Evolutionary conservation across 768 basidiomycete genomes (phyloP), one percentile per base, ranked within the genome.

Genomic region (Agaricus blazei): DNA sequence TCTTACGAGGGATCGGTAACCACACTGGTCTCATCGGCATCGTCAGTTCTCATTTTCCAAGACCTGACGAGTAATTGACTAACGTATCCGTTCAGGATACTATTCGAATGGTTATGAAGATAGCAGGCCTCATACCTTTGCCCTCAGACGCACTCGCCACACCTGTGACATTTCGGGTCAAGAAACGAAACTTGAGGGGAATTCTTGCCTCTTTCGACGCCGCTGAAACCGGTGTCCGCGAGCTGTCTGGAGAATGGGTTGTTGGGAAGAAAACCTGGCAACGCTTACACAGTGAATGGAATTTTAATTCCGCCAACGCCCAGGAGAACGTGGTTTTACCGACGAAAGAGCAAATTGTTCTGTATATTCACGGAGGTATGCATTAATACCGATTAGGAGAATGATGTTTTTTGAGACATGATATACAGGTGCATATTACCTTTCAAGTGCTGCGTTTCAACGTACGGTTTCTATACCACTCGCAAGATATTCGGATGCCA

Each of bases 211-310:
- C 84, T 6, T 81, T 81, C 52, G 96, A 98, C 65, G 79, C 75
- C 4, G 65, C 75, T 15, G 96, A 99, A 69, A 77, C 77, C 9
- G 95, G 93, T 34, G 68, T 64, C 8, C 81, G 96, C 3, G 90
- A 95, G 64, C 77, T 99, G 29, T 84, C 84, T 1, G 96, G 93
- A 0, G 96, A 99, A 75, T 99, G 96, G 96, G 86, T 98, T 24
- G 88, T 98, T n/a, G 92, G 92, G 36, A 89, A 88, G 68, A 83
- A 83, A 59, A 82, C 95, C 0, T 99, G 96, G 96, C 85, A 84
- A 59, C 74, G 84, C 28, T 75, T 97, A 60, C 93, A 97, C 64
- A 73, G 79, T 14, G 92, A 95, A 63, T 90, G 90, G 83, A 84
- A 80, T 64, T 34, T 28, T 9, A 19, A 28, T 28, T 74, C 79